phyloP scores from a whole-genome alignment of 1,284 basidiomycete genomes.

The Cryptococcus sp. region DNA sequence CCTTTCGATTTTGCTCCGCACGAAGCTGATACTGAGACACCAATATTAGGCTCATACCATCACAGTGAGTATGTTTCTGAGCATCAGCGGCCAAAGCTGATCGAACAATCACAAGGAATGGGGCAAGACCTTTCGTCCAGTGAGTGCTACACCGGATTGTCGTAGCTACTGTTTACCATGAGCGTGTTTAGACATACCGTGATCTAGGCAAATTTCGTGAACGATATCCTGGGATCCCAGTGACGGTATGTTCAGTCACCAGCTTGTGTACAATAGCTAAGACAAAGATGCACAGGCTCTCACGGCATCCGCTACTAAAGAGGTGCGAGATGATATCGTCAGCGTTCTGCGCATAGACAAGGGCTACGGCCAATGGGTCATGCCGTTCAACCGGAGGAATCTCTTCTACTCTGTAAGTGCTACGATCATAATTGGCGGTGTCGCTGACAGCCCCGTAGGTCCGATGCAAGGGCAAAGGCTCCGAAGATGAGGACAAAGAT shows the following conservation, averaged over 20 bases:
- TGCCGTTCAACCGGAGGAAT: slow-evolving; percentile 78
- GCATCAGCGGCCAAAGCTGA: neutral
- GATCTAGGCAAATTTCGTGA: slow-evolving; percentile 69
- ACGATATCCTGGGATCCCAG: slow-evolving; percentile 69
- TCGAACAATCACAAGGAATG: slow-evolving; percentile 63
- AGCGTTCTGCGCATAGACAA: slow-evolving; percentile 63
- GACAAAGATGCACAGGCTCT: slow-evolving; percentile 36
- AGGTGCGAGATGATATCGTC: slow-evolving; percentile 72
- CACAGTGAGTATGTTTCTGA: slow-evolving; percentile 58
- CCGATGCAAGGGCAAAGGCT: slow-evolving; percentile 23
- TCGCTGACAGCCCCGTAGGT: slow-evolving; percentile 16
- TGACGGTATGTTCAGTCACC: slow-evolving; percentile 62
- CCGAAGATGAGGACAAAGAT: slow-evolving; percentile 10
- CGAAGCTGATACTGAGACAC: slow-evolving; percentile 3
- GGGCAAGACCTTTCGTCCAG: slow-evolving; percentile 74
- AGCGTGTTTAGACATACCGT: slow-evolving; percentile 61
- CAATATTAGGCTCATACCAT: slow-evolving; percentile 73
- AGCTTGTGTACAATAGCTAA: neutral
- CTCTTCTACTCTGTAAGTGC: slow-evolving; percentile 72
- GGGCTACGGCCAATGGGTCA: slow-evolving; percentile 64
- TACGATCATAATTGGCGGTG: too few species aligned
- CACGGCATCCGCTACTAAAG: slow-evolving; percentile 55
- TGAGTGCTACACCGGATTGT: slow-evolving; percentile 9
- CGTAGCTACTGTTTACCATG: neutral
- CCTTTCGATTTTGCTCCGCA: neutral